Base-by-base conservation (phyloP, 768 basidiomycete species). In the Boletus eberwhitei region DNA sequence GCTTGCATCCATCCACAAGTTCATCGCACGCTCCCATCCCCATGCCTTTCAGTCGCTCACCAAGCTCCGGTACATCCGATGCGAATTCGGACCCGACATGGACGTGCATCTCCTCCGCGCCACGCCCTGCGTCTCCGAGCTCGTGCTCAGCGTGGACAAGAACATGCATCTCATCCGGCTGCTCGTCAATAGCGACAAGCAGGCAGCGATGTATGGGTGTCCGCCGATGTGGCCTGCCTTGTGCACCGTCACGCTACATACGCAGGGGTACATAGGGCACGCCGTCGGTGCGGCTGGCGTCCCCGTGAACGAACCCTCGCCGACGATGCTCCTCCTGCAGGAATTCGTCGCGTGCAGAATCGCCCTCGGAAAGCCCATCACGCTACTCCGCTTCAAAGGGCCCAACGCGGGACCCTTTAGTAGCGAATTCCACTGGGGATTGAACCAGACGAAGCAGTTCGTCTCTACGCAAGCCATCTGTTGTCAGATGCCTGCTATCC, bases 161-260 rank as follows among this genome's bases (percentile, higher is more conserved):
- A 46, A 70, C 38, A 63, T 71, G 56, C 69, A 62, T 17, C 61
- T 70, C 38, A 29, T 71, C 0, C 64, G 70, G 44, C 50, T 71
- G 50, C 71, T 71, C 22, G 60, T 71, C 47, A 71, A 71, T 9
- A 70, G 71, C 36, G 71, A 72, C 48, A 70, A 72, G 43, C 69
- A 70, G 26, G 70, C 70, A 16, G 54, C 54, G 11, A 66, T 70
- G 48, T 54, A 60, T 9, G 66, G 62, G 0, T 66, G 64, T 19
- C 44, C 61, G 14, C 66, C 69, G 1, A 66, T 72, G 69, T 70
- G 69, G 69, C 55, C 64, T 0, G 46, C 35, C n/a, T 38, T 70
- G 44, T 62, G 53, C 22, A 62, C 57, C 2, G 47, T 70, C 32
- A 72, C 69, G 36, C 14, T 70, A 0, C 69, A 70, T 29, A 71